A percentile compares a stretch with the other conserved stretches of the same genome.
Evolutionary conservation across 768 basidiomycete genomes (phyloP).

Genomic region (Collybia mongolica): DNA sequence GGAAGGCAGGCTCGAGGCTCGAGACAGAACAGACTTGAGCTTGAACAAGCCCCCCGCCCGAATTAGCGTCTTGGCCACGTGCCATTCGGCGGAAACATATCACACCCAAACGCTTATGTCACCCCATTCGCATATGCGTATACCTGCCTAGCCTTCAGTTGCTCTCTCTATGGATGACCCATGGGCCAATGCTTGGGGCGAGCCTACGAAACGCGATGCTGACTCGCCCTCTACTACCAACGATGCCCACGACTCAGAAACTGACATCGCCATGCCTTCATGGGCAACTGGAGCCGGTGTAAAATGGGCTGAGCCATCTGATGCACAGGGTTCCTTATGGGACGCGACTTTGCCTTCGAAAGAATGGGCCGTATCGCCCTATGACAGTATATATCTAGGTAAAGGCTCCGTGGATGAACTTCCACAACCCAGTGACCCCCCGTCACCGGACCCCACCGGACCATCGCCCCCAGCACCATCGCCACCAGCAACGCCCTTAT

Average conservation of each 20-base stretch:
- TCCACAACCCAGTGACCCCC: conserved; percentile 5
- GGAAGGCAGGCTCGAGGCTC: conserved; percentile 1
- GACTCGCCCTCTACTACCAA: conserved; percentile 4
- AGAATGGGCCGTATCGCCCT: conserved; percentile 37
- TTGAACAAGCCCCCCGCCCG: conserved; percentile 5
- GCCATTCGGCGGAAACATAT: too few species aligned
- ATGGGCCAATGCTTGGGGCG: conserved; percentile 72
- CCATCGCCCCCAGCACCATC: conserved; percentile 8
- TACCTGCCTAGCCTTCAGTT: neutral
- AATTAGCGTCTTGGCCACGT: neutral
- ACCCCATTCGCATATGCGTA: neutral
- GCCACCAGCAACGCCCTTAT: neutral
- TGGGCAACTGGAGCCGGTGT: conserved; percentile 49
- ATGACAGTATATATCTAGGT: conserved; percentile 38
- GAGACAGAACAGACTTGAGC: neutral
- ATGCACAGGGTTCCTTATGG: conserved; percentile 42
- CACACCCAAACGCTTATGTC: neutral
- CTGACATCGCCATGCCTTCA: conserved; percentile 55
- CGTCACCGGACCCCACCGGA: conserved; percentile 12
- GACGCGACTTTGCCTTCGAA: conserved; percentile 16
- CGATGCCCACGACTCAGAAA: conserved; percentile 38
- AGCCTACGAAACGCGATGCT: conserved; percentile 32
- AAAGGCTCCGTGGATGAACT: conserved; percentile 16
- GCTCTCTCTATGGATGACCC: conserved; percentile 62
- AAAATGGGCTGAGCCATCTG: conserved; percentile 49